phyloP scores from a whole-genome alignment of 2,329 filamentous ascomycete species.

The Pseudogymnoascus sp. region DNA sequence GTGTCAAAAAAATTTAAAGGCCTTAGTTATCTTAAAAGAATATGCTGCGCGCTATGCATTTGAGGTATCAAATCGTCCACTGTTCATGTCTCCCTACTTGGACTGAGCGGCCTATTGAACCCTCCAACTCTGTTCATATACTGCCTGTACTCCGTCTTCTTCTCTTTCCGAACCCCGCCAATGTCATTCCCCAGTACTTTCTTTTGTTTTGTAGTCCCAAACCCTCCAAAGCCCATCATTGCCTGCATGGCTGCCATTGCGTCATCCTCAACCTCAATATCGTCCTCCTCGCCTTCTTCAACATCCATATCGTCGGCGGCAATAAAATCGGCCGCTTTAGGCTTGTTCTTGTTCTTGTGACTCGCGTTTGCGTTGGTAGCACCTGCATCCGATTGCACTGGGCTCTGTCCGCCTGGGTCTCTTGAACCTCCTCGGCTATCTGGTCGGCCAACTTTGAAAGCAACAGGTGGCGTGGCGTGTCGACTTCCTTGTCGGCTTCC shows the following conservation, averaged over 20 bases:
- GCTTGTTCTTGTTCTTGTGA: slow-evolving; percentile 8
- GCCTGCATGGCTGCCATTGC: slow-evolving; percentile 67
- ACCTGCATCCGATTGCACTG: slow-evolving; percentile 10
- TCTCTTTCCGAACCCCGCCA: slow-evolving; percentile 78
- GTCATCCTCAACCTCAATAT: slow-evolving; percentile 52
- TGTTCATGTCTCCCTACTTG: slow-evolving; percentile 27
- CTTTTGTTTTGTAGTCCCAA: slow-evolving; percentile 78
- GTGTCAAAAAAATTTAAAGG: background rate
- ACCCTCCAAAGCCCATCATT: slow-evolving; percentile 84
- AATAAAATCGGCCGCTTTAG: slow-evolving; percentile 13
- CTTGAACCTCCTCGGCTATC: slow-evolving; percentile 11
- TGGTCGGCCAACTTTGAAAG: slow-evolving; percentile 22
- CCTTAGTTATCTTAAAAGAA: background rate
- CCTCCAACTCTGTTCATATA: slow-evolving; percentile 87
- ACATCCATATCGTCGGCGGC: slow-evolving; percentile 11
- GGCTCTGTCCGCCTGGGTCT: slow-evolving; percentile 1
- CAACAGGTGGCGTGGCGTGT: slow-evolving; percentile 25
- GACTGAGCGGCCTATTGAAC: slow-evolving; percentile 71
- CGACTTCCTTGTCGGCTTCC: slow-evolving; percentile 17
- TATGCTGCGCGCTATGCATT: background rate
- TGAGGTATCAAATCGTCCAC: background rate
- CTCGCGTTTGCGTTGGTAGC: slow-evolving; percentile 10
- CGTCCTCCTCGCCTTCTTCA: slow-evolving; percentile 38
- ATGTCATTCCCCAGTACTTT: slow-evolving; percentile 84
- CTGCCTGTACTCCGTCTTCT: slow-evolving; percentile 90